Percentiles rank a stretch among this genome's conserved stretches.
phyloP scores from a whole-genome alignment of 2,329 filamentous ascomycete species.

The Fusarium irregulare region DNA sequence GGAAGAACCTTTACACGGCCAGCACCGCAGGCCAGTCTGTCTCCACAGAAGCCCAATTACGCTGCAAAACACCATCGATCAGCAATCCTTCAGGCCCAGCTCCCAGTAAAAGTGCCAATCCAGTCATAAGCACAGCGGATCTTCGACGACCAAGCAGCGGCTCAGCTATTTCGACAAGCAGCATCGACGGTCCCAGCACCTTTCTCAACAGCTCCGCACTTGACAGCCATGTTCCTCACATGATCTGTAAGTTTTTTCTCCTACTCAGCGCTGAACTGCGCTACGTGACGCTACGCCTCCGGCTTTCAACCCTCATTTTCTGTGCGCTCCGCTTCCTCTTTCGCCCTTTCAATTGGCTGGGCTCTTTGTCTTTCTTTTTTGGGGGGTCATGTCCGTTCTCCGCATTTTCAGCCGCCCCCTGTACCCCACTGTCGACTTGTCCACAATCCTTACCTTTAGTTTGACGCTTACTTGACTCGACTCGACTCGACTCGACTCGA shows the following conservation, averaged over 20 bases:
- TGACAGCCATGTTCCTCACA: conserved; percentile 60
- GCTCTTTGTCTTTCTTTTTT: conserved; percentile 26
- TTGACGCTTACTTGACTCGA: conserved; percentile 11
- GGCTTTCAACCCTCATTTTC: conserved; percentile 32
- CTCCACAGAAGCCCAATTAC: conserved; percentile 60
- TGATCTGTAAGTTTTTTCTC: conserved; percentile 59
- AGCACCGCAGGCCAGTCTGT: conserved; percentile 51
- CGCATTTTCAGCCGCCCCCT: conserved; percentile 45
- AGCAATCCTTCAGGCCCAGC: conserved; percentile 35
- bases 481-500: not conserved
- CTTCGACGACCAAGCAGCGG: conserved; percentile 54
- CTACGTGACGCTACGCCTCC: conserved; percentile 13
- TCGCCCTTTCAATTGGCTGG: conserved; percentile 34
- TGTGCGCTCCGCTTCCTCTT: conserved; percentile 22
- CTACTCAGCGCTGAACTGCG: not conserved
- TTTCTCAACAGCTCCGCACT: conserved; percentile 46
- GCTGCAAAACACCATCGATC: conserved; percentile 51
- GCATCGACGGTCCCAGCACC: conserved; percentile 44
- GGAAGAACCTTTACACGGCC: conserved; percentile 58
- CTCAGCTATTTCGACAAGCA: conserved; percentile 50
- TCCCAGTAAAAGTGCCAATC: conserved; percentile 10
- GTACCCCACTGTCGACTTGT: conserved; percentile 37
- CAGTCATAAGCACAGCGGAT: conserved; percentile 50
- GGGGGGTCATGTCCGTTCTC: conserved; percentile 44
- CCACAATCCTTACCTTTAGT: not conserved